Conservation (phyloP, 164 flowering plant species). For the Malania oleifera region DNA sequence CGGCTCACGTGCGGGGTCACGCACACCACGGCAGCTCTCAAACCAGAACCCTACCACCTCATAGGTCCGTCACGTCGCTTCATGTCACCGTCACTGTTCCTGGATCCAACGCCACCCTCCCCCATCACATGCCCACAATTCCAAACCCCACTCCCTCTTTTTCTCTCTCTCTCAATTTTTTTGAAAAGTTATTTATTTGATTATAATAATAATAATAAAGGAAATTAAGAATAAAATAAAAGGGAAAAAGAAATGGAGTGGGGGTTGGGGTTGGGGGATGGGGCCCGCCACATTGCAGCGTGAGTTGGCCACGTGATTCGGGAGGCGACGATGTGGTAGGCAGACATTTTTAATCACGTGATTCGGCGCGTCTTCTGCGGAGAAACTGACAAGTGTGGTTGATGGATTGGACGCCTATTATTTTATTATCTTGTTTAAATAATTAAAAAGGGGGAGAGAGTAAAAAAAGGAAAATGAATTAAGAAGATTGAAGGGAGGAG, state of each 20-base stretch:
- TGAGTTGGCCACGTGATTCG: slow-evolving; percentile 93
- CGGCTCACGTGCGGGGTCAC: slow-evolving; percentile 42
- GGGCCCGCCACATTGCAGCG: slow-evolving; percentile 27
- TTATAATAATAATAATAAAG: background rate
- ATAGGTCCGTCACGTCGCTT: slow-evolving; percentile 21
- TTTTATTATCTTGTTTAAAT: too few species aligned
- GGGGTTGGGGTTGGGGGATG: background rate
- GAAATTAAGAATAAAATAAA: background rate
- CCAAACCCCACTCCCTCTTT: background rate
- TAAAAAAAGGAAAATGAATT: too few species aligned
- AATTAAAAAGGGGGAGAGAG: background rate
- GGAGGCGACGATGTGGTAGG: slow-evolving; percentile 53
- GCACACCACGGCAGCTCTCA: background rate
- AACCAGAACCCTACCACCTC: background rate
- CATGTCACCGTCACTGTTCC: background rate
- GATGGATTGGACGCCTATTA: too few species aligned
- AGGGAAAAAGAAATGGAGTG: slow-evolving; percentile 8
- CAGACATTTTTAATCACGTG: slow-evolving; percentile 59
- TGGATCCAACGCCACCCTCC: background rate
- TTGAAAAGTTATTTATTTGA: background rate
- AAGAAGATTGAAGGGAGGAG: too few species aligned
- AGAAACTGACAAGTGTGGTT: slow-evolving; percentile 30
- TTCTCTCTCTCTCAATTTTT: too few species aligned
- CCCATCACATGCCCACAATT: slow-evolving; percentile 26
- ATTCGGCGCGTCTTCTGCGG: slow-evolving; percentile 43